phyloP scores from a whole-genome alignment of 202 grass and related monocot genomes.

The Cymbopogon flexuosus region DNA sequence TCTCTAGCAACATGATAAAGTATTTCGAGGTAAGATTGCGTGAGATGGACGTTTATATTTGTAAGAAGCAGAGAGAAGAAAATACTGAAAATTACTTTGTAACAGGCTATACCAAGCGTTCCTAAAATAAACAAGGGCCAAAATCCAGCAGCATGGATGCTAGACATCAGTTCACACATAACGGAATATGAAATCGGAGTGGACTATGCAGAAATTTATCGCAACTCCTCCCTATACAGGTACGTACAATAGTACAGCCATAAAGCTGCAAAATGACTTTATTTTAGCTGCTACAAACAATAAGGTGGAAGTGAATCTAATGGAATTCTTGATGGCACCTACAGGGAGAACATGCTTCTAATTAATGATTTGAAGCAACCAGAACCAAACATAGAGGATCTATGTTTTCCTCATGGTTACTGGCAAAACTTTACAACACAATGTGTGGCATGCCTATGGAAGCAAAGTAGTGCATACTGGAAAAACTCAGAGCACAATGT shows the following conservation, averaged over 20 bases:
- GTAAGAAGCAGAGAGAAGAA: too few species aligned
- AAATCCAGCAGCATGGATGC: constrained; percentile 85
- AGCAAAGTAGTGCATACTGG: constrained; percentile 78
- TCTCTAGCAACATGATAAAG: too few species aligned
- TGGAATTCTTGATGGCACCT: background rate
- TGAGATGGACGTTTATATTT: too few species aligned
- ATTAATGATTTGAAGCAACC: too few species aligned
- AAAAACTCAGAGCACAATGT: constrained; percentile 88
- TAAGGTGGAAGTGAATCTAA: background rate
- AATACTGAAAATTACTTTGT: background rate
- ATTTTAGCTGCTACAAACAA: background rate
- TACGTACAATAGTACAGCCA: background rate
- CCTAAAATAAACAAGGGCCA: constrained; percentile 62
- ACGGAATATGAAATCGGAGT: too few species aligned
- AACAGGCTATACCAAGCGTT: constrained; percentile 72
- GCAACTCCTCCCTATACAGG: too few species aligned
- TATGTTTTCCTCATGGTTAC: too few species aligned
- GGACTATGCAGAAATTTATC: too few species aligned
- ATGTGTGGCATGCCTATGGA: constrained; percentile 71
- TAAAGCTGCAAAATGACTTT: background rate
- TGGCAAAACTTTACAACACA: constrained; percentile 51
- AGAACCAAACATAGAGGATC: too few species aligned
- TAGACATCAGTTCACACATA: constrained; percentile 36
- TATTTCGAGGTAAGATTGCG: too few species aligned
- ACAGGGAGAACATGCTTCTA: constrained; percentile 59